Conservation (phyloP, 805 yeast genomes). For the Candida manassasensis region DNA sequence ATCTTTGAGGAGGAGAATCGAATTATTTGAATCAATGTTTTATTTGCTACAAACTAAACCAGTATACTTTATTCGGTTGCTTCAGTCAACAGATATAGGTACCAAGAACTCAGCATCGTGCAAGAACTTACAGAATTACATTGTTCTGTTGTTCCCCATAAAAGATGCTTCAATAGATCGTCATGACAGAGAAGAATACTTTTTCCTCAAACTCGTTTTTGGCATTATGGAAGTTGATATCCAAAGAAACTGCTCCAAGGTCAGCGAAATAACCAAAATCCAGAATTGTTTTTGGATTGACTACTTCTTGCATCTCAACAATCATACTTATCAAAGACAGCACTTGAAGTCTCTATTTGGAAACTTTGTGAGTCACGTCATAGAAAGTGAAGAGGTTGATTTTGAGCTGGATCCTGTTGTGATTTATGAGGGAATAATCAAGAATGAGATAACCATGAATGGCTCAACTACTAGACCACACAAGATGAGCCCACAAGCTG, state of each 20-base stretch:
- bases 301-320: slow-evolving; percentile 39
- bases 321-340: slow-evolving; percentile 45
- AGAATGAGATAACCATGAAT: slow-evolving; percentile 29
- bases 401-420: slow-evolving; percentile 78
- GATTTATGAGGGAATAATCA: slow-evolving; percentile 43
- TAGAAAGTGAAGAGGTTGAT: slow-evolving; percentile 48
- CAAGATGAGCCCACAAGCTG: slow-evolving; percentile 51
- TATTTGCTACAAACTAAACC: slow-evolving; percentile 84
- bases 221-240: slow-evolving; percentile 42
- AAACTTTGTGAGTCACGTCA: slow-evolving; percentile 30
- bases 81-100: slow-evolving; percentile 27
- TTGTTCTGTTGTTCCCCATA: slow-evolving; percentile 28
- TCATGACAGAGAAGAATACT: slow-evolving; percentile 66
- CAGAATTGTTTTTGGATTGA: slow-evolving; percentile 42
- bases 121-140: slow-evolving; percentile 19
- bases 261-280: slow-evolving; percentile 37
- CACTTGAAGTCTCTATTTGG: slow-evolving; percentile 39
- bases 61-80: slow-evolving; percentile 56
- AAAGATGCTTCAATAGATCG: slow-evolving; percentile 22
- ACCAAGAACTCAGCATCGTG: slow-evolving; percentile 19
- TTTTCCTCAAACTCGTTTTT: slow-evolving; percentile 55
- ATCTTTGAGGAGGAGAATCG: slow-evolving; percentile 49
- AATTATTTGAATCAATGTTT: slow-evolving; percentile 70
- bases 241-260: slow-evolving; percentile 17
- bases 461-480: slow-evolving; percentile 34